phyloP scores from a whole-genome alignment of 148 eudicot genomes.

The Bassia scoparia region DNA sequence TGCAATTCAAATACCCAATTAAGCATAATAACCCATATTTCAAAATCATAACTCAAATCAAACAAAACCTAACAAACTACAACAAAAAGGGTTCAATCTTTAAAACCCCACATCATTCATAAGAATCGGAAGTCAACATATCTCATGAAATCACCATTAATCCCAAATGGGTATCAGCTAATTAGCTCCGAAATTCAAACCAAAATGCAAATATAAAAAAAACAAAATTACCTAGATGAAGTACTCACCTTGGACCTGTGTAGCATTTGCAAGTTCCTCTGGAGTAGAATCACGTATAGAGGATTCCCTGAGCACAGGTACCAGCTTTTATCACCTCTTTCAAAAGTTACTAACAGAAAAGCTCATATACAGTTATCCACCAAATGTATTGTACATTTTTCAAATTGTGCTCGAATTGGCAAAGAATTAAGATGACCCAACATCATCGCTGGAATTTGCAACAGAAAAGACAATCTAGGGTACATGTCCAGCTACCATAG shows the following conservation, averaged over 20 bases:
- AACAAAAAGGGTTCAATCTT: not conserved
- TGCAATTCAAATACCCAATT: not conserved
- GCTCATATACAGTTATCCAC: no score
- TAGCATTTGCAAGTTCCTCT: slow-evolving; percentile 53
- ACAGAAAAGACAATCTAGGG: no score
- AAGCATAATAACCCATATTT: not conserved
- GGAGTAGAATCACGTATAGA: slow-evolving; percentile 57
- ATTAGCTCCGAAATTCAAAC: not conserved
- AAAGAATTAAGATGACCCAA: no score
- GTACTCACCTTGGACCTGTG: slow-evolving; percentile 49
- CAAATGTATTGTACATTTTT: no score
- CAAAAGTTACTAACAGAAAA: no score
- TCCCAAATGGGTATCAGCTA: not conserved
- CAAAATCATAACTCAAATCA: not conserved
- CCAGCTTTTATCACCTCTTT: no score
- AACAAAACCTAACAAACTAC: not conserved
- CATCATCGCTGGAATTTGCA: no score
- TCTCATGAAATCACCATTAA: not conserved
- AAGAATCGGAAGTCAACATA: slow-evolving; percentile 10
- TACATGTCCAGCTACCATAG: no score
- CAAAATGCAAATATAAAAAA: not conserved
- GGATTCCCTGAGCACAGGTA: no score
- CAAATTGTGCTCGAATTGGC: no score
- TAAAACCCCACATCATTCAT: not conserved
- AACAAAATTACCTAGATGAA: slow-evolving; percentile 28